Conservation (phyloP, 352 stramenopile genomes). For the Globisporangium spiculum region DNA sequence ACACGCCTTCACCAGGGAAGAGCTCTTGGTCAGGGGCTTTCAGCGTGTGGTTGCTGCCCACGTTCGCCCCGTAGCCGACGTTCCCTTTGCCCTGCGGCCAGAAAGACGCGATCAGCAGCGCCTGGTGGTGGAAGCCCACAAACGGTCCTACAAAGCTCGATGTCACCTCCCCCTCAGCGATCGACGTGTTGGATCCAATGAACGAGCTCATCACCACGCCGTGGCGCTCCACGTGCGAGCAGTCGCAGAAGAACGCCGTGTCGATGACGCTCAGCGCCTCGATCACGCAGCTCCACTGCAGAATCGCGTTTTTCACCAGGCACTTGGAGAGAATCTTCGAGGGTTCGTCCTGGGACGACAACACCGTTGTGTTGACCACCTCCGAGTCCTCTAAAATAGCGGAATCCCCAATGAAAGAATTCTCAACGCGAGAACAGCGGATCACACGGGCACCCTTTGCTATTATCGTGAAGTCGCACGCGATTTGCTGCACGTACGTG, state of each 20-base stretch:
- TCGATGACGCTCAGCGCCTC: constrained; percentile 67
- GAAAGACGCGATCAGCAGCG: constrained; percentile 89
- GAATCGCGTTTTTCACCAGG: constrained; percentile 55
- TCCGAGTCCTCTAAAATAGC: constrained; percentile 63
- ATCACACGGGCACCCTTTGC: constrained; percentile 44
- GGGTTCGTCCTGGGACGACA: constrained; percentile 55
- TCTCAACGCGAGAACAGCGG: constrained; percentile 58
- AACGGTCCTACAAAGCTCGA: constrained; percentile 92
- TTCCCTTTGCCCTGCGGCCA: constrained; percentile 94
- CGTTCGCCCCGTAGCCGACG: constrained; percentile 93
- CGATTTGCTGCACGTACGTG: constrained; percentile 42
- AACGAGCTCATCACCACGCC: constrained; percentile 85
- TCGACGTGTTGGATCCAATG: constrained; percentile 79
- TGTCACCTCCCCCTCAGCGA: constrained; percentile 90
- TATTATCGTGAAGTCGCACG: constrained; percentile 53
- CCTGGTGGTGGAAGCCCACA: constrained; percentile 94
- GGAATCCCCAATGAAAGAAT: constrained; percentile 59
- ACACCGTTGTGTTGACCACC: constrained; percentile 54
- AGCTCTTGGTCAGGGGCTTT: constrained; percentile 89
- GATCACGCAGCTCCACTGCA: constrained; percentile 73
- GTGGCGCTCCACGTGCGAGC: constrained; percentile 73
- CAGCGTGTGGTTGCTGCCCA: constrained; percentile 97
- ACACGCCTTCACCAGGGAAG: constrained; percentile 92
- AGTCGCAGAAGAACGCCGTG: constrained; percentile 72
- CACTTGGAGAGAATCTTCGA: constrained; percentile 53